Evolutionary conservation across 805 yeast species (phyloP), one percentile per base, ranked within the genome.

Genomic region (Candida pseudoglaebosa): DNA sequence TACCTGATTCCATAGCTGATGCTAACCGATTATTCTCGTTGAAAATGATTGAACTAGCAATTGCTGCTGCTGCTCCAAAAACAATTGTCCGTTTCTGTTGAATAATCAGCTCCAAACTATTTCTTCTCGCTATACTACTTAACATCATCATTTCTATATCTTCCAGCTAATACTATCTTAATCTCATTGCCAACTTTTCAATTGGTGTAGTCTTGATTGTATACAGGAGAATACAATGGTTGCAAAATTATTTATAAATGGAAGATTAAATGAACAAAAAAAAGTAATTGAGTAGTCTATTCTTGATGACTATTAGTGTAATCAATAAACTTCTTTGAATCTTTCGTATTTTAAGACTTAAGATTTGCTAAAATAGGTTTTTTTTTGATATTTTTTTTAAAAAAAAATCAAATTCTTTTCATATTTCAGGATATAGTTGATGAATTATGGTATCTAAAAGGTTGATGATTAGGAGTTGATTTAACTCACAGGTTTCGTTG

Each of bases 1-100:
- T 62, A 12, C 79, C 78, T 4, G 59, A 57, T 41, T 70, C 83
- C 77, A 84, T 75, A 40, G 75, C 59, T 44, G 79, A 71, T 1
- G 89, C 91, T 36, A 81, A 59, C 30, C 65, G 50, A 26, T 79
- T 75, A 34, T 73, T 71, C 38, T 72, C 70, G 37, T 43, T 63
- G 53, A 65, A 66, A 6, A 59, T 42, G 22, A 66, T 28, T 1
- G 68, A 55, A 1, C 65, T 62, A 10, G 61, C 28, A 16, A 47
- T 37, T 10, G 56, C 41, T 3, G 46, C 40, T 6, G 54, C 48
- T 3, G 40, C 36, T 2, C 40, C 30, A 14, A 22, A 24, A 4
- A 40, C 21, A 19, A 40, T 37, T 8, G 21, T 28, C 5, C 43
- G 37, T 28, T 26, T 39, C 24, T 32, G 37, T 5, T 4, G 15